Evolutionary conservation across 768 basidiomycete genomes (phyloP).

Genomic region (Sutorius australiensis): DNA sequence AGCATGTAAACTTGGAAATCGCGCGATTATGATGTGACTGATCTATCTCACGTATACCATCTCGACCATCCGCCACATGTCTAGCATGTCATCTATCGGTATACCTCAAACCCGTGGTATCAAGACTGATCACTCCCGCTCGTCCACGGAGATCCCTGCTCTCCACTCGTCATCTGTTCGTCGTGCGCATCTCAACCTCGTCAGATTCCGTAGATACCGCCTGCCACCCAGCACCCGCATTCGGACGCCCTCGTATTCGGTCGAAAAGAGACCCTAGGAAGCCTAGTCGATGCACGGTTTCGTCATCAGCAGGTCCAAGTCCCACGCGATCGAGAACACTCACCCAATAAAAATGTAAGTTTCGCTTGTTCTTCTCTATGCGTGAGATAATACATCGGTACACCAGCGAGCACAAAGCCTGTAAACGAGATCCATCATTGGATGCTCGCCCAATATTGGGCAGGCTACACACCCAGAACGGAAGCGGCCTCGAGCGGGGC

Average conservation of each 20-base stretch:
- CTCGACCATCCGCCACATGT: background rate
- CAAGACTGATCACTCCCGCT: background rate
- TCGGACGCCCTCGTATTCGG: slow-evolving; percentile 49
- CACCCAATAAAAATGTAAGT: slow-evolving; percentile 33
- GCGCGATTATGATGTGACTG: background rate
- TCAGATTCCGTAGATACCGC: slow-evolving; percentile 68
- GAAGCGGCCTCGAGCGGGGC: slow-evolving; percentile 86
- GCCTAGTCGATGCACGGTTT: slow-evolving; percentile 26
- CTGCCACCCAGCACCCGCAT: slow-evolving; percentile 66
- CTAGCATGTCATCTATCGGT: background rate
- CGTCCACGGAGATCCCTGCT: background rate
- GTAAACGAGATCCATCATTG: slow-evolving; percentile 1
- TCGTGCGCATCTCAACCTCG: slow-evolving; percentile 54
- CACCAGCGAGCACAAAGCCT: slow-evolving; percentile 77
- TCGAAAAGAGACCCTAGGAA: slow-evolving; percentile 41
- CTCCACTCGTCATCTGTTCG: background rate
- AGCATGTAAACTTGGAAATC: background rate
- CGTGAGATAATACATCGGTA: slow-evolving; percentile 83
- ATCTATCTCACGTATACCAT: background rate
- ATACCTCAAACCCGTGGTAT: background rate
- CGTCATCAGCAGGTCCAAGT: background rate
- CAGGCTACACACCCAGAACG: slow-evolving; percentile 63
- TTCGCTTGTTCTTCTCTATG: slow-evolving; percentile 45
- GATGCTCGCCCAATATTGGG: background rate
- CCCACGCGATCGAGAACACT: slow-evolving; percentile 19